These are phyloP conservation scores for Berberis thunbergii DNA, from an alignment of 164 flowering plant species.

Conservation along the genomic window DNA sequence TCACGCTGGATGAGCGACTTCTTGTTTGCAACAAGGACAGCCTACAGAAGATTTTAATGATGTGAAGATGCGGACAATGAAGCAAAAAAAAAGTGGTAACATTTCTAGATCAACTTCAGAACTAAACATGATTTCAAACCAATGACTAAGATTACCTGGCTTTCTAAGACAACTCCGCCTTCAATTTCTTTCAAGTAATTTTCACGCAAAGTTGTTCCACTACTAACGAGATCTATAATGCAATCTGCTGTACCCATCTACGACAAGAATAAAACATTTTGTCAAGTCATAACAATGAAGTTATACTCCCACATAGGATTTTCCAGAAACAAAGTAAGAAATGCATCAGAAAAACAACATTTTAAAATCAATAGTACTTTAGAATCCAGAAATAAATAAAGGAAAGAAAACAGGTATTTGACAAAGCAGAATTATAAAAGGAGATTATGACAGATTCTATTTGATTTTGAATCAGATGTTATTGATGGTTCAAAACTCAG, in stretches of 20 bases:
- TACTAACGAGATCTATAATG: constrained; percentile 94
- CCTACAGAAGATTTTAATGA: constrained; percentile 36
- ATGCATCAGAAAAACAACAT: not conserved
- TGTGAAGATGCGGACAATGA: not conserved
- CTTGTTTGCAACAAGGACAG: constrained; percentile 85
- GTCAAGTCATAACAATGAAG: not conserved
- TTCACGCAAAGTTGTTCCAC: constrained; percentile 87
- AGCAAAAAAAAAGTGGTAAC: not conserved
- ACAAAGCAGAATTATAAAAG: too few species aligned
- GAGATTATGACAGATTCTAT: too few species aligned
- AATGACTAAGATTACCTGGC: constrained; percentile 55
- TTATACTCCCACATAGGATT: not conserved
- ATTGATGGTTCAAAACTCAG: too few species aligned
- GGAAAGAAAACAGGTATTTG: too few species aligned
- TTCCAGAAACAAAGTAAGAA: not conserved
- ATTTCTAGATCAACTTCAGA: not conserved
- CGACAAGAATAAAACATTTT: not conserved
- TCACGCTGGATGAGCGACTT: constrained; percentile 52
- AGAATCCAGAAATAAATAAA: too few species aligned
- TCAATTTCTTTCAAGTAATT: constrained; percentile 94
- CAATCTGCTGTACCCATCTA: constrained; percentile 99
- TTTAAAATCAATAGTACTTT: not conserved
- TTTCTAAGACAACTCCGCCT: constrained; percentile 81
- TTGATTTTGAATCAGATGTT: too few species aligned
- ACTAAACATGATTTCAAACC: not conserved